phyloP scores from a whole-genome alignment of 257 asterid species.

The Solanum boliviense region DNA sequence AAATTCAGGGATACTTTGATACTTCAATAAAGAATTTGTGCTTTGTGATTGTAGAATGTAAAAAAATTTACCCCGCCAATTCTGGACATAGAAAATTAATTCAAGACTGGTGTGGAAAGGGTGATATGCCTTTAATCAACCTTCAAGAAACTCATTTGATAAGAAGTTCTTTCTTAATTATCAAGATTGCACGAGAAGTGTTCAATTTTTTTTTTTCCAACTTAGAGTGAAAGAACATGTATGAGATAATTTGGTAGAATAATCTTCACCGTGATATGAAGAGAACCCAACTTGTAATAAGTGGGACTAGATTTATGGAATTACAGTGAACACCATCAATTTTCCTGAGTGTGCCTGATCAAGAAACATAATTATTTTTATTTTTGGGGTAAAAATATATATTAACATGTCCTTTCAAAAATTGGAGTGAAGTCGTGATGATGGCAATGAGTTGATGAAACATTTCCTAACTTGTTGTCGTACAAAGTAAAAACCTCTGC shows the following conservation, averaged over 20 bases:
- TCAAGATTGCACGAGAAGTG: not conserved
- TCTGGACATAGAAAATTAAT: not conserved
- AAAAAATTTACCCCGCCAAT: not conserved
- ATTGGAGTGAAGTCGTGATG: not conserved
- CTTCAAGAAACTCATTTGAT: not conserved
- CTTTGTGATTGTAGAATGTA: not conserved
- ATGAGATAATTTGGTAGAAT: not conserved
- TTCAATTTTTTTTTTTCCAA: not conserved
- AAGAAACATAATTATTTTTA: not conserved
- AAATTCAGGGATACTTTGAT: not conserved
- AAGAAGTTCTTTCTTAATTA: not conserved
- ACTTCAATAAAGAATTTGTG: not conserved
- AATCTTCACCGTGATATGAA: not conserved
- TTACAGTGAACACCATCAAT: not conserved
- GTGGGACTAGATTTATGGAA: not conserved
- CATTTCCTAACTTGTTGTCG: not conserved
- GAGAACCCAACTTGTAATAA: not conserved
- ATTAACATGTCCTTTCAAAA: not conserved
- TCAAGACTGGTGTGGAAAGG: not conserved
- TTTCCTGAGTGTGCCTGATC: not conserved
- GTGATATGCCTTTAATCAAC: not conserved
- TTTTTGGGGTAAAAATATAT: not conserved
- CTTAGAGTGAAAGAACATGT: not conserved
- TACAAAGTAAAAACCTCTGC: not conserved
- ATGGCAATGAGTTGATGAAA: not conserved